These are phyloP conservation scores for Capillidium rhysosporum DNA, from an alignment of 371 early-diverging fungal species.

Conservation along the genomic window DNA sequence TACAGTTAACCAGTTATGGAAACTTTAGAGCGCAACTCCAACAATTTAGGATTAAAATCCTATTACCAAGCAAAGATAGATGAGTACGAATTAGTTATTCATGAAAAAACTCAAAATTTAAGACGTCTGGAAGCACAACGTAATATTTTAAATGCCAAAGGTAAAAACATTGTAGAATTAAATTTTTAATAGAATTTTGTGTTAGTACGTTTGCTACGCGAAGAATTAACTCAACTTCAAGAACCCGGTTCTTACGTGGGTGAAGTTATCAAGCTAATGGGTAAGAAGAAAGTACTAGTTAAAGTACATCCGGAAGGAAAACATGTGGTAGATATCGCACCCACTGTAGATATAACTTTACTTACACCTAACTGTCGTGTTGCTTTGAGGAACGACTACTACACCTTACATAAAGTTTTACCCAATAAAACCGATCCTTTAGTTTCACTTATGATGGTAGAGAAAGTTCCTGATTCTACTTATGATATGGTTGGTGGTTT, in stretches of 20 bases:
- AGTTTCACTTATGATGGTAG: slow-evolving; percentile 98
- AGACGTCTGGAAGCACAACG: slow-evolving; percentile 97
- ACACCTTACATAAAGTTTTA: slow-evolving; percentile 69
- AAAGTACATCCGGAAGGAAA: slow-evolving; percentile 99
- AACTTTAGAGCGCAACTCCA: background rate
- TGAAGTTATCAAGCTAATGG: slow-evolving; percentile 98
- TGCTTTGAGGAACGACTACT: slow-evolving; percentile 86
- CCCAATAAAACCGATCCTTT: slow-evolving; percentile 93
- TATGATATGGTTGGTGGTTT: slow-evolving; percentile 99
- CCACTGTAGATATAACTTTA: slow-evolving; percentile 75
- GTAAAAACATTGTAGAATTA: slow-evolving; percentile 15
- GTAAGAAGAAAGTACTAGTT: slow-evolving; percentile 96
- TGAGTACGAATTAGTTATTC: slow-evolving; percentile 70
- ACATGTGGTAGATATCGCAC: slow-evolving; percentile 90
- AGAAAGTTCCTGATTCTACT: slow-evolving; percentile 98
- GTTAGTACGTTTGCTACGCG: slow-evolving; percentile 88
- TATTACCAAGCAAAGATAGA: slow-evolving; percentile 70
- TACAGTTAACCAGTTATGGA: background rate
- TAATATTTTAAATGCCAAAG: slow-evolving; percentile 90
- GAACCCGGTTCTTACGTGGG: slow-evolving; percentile 97
- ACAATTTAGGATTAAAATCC: slow-evolving; percentile 12
- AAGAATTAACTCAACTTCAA: slow-evolving; percentile 94
- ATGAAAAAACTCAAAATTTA: slow-evolving; percentile 84
- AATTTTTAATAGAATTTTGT: background rate
- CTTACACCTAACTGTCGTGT: slow-evolving; percentile 94